phyloP scores from a whole-genome alignment of 2,329 filamentous ascomycete species.

The Fusarium domesticum region DNA sequence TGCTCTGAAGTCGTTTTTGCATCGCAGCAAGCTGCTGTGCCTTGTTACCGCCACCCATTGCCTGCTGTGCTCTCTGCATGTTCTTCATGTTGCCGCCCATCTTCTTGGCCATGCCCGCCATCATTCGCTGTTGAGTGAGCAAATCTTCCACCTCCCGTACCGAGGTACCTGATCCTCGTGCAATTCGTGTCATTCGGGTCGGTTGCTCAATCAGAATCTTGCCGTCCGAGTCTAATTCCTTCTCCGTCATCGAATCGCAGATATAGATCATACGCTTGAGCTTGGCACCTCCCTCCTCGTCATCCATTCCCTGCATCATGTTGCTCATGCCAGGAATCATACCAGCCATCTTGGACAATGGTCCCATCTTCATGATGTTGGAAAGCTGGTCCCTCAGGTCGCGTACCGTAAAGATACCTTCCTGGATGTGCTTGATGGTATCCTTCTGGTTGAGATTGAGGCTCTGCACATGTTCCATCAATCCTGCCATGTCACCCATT shows the following conservation, averaged over 20 bases:
- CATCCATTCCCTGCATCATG: constrained; percentile 94
- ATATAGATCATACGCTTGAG: constrained; percentile 99
- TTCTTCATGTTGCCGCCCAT: constrained; percentile 98
- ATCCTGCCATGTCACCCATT: constrained; percentile 93
- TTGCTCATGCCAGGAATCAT: constrained; percentile 96
- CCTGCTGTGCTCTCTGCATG: constrained; percentile 89
- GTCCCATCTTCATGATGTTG: constrained; percentile 99
- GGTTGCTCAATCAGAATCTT: constrained; percentile 93
- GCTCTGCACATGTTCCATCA: constrained; percentile 95
- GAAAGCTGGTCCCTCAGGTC: constrained; percentile 92
- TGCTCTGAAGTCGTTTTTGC: constrained; percentile 91
- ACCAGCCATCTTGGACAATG: constrained; percentile 92
- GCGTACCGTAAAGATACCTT: constrained; percentile 92
- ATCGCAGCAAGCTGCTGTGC: constrained; percentile 92
- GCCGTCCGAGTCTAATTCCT: constrained; percentile 92
- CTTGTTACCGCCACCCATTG: constrained; percentile 88
- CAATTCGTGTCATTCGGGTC: constrained; percentile 87
- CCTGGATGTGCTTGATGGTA: constrained; percentile 97
- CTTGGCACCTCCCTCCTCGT: constrained; percentile 91
- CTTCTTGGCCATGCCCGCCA: constrained; percentile 99
- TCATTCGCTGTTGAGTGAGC: constrained; percentile 97
- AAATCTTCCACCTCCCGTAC: constrained; percentile 94
- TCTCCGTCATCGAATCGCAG: constrained; percentile 95
- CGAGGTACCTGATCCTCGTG: constrained; percentile 82
- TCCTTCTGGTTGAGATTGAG: constrained; percentile 97